These are phyloP conservation scores for Collybiopsis luxurians DNA, from an alignment of 768 basidiomycete genomes.

Conservation along the genomic window DNA sequence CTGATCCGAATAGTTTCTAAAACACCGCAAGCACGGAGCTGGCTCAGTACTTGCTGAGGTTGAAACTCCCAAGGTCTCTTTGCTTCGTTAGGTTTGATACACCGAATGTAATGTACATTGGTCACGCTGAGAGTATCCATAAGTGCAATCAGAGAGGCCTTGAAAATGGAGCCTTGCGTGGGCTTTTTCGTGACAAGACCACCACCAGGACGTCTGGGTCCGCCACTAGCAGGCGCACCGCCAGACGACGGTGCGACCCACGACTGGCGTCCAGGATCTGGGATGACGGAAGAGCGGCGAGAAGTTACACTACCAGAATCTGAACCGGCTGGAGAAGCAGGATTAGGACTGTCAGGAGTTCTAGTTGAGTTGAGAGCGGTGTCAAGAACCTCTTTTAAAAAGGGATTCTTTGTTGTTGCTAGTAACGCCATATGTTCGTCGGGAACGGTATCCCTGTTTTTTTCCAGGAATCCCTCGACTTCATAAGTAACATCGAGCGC, in stretches of 20 bases:
- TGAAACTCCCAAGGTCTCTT: slow-evolving; percentile 97
- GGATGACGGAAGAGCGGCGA: slow-evolving; percentile 80
- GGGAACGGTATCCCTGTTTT: slow-evolving; percentile 97
- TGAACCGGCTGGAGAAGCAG: slow-evolving; percentile 73
- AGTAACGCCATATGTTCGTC: slow-evolving; percentile 95
- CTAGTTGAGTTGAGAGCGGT: slow-evolving; percentile 77
- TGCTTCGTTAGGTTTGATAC: slow-evolving; percentile 97
- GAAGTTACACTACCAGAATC: slow-evolving; percentile 77
- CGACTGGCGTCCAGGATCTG: slow-evolving; percentile 79
- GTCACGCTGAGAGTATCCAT: slow-evolving; percentile 98
- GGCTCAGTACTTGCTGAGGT: slow-evolving; percentile 92
- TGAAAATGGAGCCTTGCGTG: slow-evolving; percentile 98
- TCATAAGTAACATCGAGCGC: slow-evolving; percentile 98
- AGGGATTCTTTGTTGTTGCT: slow-evolving; percentile 82
- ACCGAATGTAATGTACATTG: slow-evolving; percentile 98
- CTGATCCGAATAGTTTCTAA: slow-evolving; percentile 98
- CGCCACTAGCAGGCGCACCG: slow-evolving; percentile 27
- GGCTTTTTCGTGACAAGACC: slow-evolving; percentile 83
- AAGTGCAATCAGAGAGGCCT: slow-evolving; percentile 85
- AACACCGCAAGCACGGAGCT: slow-evolving; percentile 97
- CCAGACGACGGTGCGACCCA: slow-evolving; percentile 52
- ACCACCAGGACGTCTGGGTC: slow-evolving; percentile 48
- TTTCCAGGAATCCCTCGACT: slow-evolving; percentile 97
- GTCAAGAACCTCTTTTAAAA: slow-evolving; percentile 94
- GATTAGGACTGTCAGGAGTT: slow-evolving; percentile 62